These are phyloP conservation scores for Aspergillus spinulosporus DNA, from an alignment of 2,329 filamentous ascomycete genomes.

Conservation along the genomic window DNA sequence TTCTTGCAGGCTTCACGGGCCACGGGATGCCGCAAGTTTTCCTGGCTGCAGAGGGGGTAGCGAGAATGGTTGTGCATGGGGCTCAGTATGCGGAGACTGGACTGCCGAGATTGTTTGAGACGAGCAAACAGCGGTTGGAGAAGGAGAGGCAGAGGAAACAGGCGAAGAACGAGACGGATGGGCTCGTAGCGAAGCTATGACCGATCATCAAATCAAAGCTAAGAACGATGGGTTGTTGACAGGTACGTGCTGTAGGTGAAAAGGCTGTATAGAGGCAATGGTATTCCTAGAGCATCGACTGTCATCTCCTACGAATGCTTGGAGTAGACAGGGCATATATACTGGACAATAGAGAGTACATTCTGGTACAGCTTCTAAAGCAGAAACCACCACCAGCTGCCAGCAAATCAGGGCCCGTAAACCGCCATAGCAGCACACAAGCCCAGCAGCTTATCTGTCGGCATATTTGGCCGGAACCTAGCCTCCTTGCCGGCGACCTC, in stretches of 20 bases:
- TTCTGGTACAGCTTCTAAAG: too few relatives aligned
- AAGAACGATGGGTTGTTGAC: too few relatives aligned
- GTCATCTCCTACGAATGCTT: too few relatives aligned
- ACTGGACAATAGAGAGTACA: too few relatives aligned
- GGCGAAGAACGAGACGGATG: neutral
- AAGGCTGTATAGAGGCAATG: too few relatives aligned
- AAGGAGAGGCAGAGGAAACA: neutral
- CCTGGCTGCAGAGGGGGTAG: slow-evolving; percentile 60
- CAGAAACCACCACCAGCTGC: too few relatives aligned
- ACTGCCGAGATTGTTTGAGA: slow-evolving; percentile 36
- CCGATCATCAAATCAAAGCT: too few relatives aligned
- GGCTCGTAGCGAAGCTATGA: neutral
- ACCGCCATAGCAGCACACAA: slow-evolving; percentile 1
- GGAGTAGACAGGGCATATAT: too few relatives aligned
- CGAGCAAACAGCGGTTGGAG: slow-evolving; percentile 28
- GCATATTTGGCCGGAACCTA: slow-evolving; percentile 8
- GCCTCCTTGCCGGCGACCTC: slow-evolving; percentile 43
- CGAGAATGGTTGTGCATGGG: slow-evolving; percentile 51
- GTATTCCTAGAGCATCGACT: too few relatives aligned
- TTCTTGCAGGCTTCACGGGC: slow-evolving; percentile 63
- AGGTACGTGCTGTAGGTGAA: too few relatives aligned
- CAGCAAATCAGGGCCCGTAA: slow-evolving; percentile 6
- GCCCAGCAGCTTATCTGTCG: slow-evolving; percentile 9
- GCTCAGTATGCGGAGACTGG: slow-evolving; percentile 29
- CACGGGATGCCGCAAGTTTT: slow-evolving; percentile 67